A percentile compares a stretch with the other conserved stretches of the same genome.
These are phyloP conservation scores for Eimeria praecox DNA, from an alignment of 169 alveolate species.

Conservation along the genomic window DNA sequence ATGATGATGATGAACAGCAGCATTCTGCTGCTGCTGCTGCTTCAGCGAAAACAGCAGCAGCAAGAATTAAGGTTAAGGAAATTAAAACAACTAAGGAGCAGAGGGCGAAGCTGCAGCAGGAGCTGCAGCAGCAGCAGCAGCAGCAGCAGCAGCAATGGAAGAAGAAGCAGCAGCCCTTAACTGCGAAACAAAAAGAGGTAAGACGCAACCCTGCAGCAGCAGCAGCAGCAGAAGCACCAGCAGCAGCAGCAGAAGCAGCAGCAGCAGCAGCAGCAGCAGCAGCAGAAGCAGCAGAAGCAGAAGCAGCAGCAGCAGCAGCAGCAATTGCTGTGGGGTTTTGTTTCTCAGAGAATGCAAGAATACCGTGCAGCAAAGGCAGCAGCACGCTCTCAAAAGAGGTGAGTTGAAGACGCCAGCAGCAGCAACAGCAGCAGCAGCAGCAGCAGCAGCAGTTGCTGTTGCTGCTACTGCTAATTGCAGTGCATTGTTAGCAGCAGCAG, in stretches of 20 bases:
- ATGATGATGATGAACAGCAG: no score
- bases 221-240: constrained; percentile 27
- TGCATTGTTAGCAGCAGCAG: no score
- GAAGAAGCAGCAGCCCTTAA: background rate
- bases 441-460: no score
- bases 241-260: background rate
- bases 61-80: background rate
- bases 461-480: no score
- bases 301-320: constrained; percentile 29
- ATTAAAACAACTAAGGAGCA: background rate
- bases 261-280: background rate
- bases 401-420: background rate
- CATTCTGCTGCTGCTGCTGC: no score
- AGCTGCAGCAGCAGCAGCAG: constrained; percentile 45
- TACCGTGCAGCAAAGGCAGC: constrained; percentile 52
- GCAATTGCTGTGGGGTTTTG: background rate
- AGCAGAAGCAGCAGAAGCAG: background rate
- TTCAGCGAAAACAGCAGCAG: background rate
- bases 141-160: background rate
- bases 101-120: constrained; percentile 23
- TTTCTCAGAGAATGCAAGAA: constrained; percentile 61
- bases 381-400: constrained; percentile 33
- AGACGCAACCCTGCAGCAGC: background rate
- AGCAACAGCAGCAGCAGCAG: background rate
- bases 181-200: constrained; percentile 15